phyloP scores from a whole-genome alignment of 192 early-diverging fungal genomes.

The Podila horticola region DNA sequence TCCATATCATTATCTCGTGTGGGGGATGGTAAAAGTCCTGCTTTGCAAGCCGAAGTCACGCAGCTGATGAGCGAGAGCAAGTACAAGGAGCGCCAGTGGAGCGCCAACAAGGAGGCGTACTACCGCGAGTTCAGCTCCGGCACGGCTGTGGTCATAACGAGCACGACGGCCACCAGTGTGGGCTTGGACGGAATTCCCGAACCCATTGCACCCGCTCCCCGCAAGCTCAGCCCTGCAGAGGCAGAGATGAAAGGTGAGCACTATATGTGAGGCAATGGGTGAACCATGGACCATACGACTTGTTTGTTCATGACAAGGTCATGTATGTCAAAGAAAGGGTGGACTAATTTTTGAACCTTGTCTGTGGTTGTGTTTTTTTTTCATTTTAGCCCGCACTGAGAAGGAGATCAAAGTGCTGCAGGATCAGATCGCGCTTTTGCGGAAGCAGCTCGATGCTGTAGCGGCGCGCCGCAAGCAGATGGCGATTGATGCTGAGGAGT shows the following conservation, averaged over 20 bases:
- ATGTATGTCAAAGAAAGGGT: no score
- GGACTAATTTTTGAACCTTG: no score
- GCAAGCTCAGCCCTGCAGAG: not conserved
- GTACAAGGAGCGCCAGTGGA: conserved; percentile 25
- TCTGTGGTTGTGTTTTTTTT: not conserved
- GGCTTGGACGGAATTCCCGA: not conserved
- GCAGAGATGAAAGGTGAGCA: not conserved
- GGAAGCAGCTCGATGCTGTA: conserved; percentile 23
- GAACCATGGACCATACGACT: no score
- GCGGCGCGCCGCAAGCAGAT: conserved; percentile 18
- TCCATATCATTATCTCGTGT: no score
- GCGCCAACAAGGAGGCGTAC: conserved; percentile 11
- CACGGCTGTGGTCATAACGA: conserved; percentile 11
- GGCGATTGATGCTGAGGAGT: conserved; percentile 4
- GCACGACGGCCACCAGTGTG: not conserved
- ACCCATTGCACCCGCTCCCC: not conserved
- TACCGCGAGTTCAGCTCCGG: conserved; percentile 21
- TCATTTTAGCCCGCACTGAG: conserved; percentile 15
- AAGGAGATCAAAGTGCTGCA: conserved; percentile 8
- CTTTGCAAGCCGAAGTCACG: conserved; percentile 12
- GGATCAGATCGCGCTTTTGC: conserved; percentile 19
- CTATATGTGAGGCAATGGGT: no score
- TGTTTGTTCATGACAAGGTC: no score
- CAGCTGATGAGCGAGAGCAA: conserved; percentile 16
- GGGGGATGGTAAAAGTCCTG: not conserved